Evolutionary conservation across 179 eudicot species (phyloP).

Genomic region (Nepenthes alata): DNA sequence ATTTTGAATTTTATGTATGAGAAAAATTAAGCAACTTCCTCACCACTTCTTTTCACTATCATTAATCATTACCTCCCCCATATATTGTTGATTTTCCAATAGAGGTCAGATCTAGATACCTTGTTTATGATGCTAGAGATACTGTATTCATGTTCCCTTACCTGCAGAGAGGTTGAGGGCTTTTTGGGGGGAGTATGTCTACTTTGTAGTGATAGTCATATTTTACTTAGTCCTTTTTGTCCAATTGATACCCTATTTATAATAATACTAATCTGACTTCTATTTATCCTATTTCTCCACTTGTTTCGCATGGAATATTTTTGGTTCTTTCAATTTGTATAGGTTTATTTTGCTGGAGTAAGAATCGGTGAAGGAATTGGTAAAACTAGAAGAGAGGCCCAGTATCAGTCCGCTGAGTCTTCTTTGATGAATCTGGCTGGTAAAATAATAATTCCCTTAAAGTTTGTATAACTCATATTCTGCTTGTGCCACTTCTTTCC

Average conservation of each 20-base stretch:
- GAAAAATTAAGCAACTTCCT: no score
- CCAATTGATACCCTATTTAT: not conserved
- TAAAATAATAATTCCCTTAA: constrained; percentile 12
- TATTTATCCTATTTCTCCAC: not conserved
- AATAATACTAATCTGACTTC: not conserved
- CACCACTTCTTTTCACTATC: no score
- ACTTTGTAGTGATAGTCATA: no score
- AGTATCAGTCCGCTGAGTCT: constrained; percentile 40
- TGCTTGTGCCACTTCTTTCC: not conserved
- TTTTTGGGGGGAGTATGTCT: no score
- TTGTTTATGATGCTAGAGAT: no score
- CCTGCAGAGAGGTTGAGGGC: no score
- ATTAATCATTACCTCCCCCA: no score
- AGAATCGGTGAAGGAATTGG: constrained; percentile 60
- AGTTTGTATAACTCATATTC: not conserved
- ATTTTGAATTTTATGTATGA: no score
- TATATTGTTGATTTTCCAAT: no score
- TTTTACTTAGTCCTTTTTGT: no score
- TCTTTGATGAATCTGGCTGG: constrained; percentile 79
- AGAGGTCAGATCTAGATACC: no score
- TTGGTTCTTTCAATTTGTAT: not conserved
- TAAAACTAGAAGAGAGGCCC: constrained; percentile 58
- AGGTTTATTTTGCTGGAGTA: constrained; percentile 74
- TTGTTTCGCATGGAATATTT: not conserved
- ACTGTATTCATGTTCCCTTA: no score